Percentiles rank a stretch among this genome's conserved stretches.
Conservation (phyloP, 2,329 filamentous ascomycete species). For the Thielaviopsis punctulata region DNA sequence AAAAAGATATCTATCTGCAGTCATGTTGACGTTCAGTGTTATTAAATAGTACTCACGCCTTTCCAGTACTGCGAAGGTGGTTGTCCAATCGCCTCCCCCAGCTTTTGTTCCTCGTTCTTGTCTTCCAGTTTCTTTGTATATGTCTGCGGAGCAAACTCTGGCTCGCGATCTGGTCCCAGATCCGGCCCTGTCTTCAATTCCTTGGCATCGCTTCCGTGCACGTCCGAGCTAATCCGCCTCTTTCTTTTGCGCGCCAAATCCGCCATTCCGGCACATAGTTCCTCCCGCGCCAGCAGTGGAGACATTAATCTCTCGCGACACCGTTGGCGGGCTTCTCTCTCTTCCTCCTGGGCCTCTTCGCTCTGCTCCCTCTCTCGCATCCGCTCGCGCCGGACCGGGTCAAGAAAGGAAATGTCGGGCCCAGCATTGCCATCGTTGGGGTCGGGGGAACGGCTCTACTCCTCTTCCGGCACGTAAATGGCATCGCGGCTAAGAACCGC, state of each 20-base stretch:
- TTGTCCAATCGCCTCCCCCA: not conserved
- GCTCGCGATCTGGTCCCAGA: not conserved
- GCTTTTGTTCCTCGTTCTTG: not conserved
- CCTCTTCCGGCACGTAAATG: constrained; percentile 39
- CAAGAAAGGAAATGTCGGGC: not conserved
- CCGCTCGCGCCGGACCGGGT: not conserved
- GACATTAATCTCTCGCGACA: not conserved
- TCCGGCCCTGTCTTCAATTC: not conserved
- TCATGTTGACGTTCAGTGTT: not conserved
- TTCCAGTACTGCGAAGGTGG: not conserved
- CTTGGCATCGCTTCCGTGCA: not conserved
- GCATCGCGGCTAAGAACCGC: constrained; percentile 74
- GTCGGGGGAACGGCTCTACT: constrained; percentile 2
- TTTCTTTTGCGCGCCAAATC: not conserved
- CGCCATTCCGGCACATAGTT: not conserved
- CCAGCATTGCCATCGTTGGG: not conserved
- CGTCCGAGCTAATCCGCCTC: not conserved
- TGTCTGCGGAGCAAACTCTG: not conserved
- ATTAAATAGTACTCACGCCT: not conserved
- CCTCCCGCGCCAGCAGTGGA: not conserved
- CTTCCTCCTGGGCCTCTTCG: not conserved
- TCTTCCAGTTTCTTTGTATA: not conserved
- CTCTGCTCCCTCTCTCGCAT: not conserved
- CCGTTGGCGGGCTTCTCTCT: not conserved
- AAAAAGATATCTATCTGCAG: too few species aligned